Evolutionary conservation across 768 basidiomycete genomes (phyloP).

Genomic region (Mycena belliarum): DNA sequence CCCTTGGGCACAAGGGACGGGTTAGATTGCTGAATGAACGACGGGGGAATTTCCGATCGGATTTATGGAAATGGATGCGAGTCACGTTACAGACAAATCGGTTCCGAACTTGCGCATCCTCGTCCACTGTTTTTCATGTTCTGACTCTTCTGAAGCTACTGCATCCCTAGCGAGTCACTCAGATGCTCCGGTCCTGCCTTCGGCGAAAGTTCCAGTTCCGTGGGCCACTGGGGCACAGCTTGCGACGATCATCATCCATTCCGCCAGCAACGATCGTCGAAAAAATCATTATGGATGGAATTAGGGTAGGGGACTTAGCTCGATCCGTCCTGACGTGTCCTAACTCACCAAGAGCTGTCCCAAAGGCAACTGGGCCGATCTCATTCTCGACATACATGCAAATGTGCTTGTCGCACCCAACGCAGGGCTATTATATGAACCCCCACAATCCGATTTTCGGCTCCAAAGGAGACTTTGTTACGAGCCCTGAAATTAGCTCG

Average conservation of each 20-base stretch:
- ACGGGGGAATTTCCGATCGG: neutral
- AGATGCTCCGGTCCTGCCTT: conserved; percentile 3
- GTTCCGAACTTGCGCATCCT: neutral
- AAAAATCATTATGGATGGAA: conserved; percentile 21
- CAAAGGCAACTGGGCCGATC: conserved; percentile 84
- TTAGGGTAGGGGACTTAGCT: conserved; percentile 8
- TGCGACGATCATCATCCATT: neutral
- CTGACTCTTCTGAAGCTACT: neutral
- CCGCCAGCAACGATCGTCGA: conserved; percentile 4
- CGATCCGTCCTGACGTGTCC: conserved; percentile 8
- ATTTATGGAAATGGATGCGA: conserved; percentile 5
- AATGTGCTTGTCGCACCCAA: conserved; percentile 86
- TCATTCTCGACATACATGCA: conserved; percentile 91
- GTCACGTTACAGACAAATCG: too few relatives aligned
- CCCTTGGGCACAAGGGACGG: conserved; percentile 6
- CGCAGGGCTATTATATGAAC: conserved; percentile 90
- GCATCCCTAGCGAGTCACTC: neutral
- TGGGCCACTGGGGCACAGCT: neutral
- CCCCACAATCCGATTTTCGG: conserved; percentile 78
- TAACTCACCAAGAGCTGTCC: conserved; percentile 1
- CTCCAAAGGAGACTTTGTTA: conserved; percentile 87
- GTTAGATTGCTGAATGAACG: neutral
- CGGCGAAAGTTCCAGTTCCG: neutral
- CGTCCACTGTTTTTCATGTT: too few relatives aligned
- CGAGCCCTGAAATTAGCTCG: conserved; percentile 95